phyloP scores from a whole-genome alignment of 148 eudicot genomes.

The Vaccinium vitisidaea region DNA sequence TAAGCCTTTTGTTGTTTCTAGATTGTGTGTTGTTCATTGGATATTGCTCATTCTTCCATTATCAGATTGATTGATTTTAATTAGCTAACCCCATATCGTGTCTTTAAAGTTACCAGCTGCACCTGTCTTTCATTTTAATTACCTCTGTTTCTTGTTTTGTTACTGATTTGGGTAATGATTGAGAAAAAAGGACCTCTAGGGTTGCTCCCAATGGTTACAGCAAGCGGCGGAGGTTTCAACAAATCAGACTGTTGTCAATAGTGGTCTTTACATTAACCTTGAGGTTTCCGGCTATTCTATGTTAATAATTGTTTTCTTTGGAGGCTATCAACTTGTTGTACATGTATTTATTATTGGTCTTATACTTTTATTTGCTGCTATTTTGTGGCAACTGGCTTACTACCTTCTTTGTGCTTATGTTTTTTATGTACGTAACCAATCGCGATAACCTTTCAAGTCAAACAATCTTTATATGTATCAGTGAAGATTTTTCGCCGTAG shows the following conservation, averaged over 20 bases:
- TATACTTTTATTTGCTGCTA: not conserved
- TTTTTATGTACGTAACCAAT: not conserved
- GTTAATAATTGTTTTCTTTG: constrained; percentile 38
- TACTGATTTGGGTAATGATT: constrained; percentile 16
- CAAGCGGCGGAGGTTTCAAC: constrained; percentile 47
- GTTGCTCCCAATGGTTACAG: constrained; percentile 24
- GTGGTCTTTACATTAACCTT: constrained; percentile 45
- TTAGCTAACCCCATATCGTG: not conserved
- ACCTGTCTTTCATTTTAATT: not conserved
- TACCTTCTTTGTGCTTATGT: not conserved
- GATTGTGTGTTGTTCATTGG: not conserved
- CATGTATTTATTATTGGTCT: not conserved
- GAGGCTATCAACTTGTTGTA: not conserved
- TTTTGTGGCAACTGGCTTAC: not conserved
- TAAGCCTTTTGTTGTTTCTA: not conserved
- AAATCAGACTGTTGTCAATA: constrained; percentile 46
- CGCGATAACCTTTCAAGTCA: not conserved
- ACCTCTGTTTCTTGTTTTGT: not conserved
- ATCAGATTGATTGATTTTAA: not conserved
- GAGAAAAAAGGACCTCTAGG: constrained; percentile 37
- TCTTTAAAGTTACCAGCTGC: not conserved
- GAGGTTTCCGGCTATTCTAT: constrained; percentile 32
- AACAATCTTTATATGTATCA: not conserved
- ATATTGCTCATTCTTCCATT: not conserved
- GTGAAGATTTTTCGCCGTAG: not conserved